Conservation (phyloP, 257 asterid species). For the Primulina eburnea region DNA sequence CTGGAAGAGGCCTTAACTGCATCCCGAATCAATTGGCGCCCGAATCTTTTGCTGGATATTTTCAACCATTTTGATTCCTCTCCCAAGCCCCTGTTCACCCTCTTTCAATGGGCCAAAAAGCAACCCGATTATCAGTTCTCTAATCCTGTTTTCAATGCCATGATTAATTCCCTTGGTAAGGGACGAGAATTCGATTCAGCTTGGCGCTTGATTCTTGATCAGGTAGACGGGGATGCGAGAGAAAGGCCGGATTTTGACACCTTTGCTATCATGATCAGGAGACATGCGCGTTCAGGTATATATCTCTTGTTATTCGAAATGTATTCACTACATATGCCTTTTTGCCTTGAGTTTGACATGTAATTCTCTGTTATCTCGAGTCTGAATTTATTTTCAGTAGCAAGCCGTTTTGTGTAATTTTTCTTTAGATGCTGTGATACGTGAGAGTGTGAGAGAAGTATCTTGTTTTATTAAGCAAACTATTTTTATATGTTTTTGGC, state of each 20-base stretch:
- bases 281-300: constrained; percentile 78
- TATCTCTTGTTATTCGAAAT: not conserved
- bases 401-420: not conserved
- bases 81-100: constrained; percentile 57
- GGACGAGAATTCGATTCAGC: constrained; percentile 74
- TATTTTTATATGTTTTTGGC: too few species aligned
- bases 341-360: not conserved
- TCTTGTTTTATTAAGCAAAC: not conserved
- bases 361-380: not conserved
- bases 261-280: constrained; percentile 64
- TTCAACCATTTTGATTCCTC: constrained; percentile 60
- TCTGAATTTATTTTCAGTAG: not conserved
- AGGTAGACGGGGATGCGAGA: constrained; percentile 31
- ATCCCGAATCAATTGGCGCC: constrained; percentile 37
- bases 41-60: constrained; percentile 42
- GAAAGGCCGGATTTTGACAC: constrained; percentile 51
- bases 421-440: not conserved
- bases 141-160: constrained; percentile 47
- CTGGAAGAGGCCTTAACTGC: constrained; percentile 54
- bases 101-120: constrained; percentile 68
- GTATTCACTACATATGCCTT: not conserved
- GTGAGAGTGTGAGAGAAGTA: not conserved
- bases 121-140: constrained; percentile 47
- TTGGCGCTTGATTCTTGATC: constrained; percentile 61
- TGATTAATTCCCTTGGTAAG: constrained; percentile 65